Percentiles rank a stretch among this genome's conserved stretches.
phyloP scores from a whole-genome alignment of 2,329 filamentous ascomycete species.

The Aspergillus proliferans region DNA sequence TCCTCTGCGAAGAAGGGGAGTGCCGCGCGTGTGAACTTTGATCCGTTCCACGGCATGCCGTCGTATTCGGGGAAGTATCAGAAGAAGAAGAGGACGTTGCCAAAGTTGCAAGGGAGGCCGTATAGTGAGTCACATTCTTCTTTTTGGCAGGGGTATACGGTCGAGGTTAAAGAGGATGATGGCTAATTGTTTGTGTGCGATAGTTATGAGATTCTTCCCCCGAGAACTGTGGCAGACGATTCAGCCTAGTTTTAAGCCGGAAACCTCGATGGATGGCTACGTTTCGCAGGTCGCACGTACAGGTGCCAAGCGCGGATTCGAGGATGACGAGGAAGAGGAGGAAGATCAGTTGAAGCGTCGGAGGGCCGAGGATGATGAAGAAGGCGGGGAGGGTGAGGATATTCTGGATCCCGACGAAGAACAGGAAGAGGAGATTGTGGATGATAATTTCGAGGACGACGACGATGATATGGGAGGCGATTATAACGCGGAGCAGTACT shows the following conservation, averaged over 20 bases:
- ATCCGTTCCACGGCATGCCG: conserved; percentile 57
- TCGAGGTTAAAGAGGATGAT: not conserved
- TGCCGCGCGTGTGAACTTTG: conserved; percentile 45
- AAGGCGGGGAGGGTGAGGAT: conserved; percentile 22
- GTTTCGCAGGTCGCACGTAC: conserved; percentile 12
- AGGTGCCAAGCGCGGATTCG: conserved; percentile 34
- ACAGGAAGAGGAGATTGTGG: conserved; percentile 48
- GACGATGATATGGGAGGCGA: conserved; percentile 55
- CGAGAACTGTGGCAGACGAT: conserved; percentile 52
- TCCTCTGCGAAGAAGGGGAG: conserved; percentile 39
- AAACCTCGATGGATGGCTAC: conserved; percentile 25
- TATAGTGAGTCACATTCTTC: conserved; percentile 44
- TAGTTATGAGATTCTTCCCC: conserved; percentile 54
- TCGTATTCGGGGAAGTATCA: conserved; percentile 55
- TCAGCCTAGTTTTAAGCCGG: conserved; percentile 40
- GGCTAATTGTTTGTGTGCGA: conserved; percentile 1
- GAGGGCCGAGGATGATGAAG: conserved; percentile 27
- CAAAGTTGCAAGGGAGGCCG: conserved; percentile 48
- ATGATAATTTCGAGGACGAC: conserved; percentile 56
- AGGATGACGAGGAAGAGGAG: conserved; percentile 42
- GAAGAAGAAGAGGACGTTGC: conserved; percentile 50
- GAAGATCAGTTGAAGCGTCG: conserved; percentile 28
- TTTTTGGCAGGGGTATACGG: not conserved
- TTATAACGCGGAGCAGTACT: conserved; percentile 61
- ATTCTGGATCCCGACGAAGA: conserved; percentile 41